Evolutionary conservation across 2,329 filamentous ascomycete genomes (phyloP), one percentile per base, ranked within the genome.

Genomic region (Diaporthe sp.): DNA sequence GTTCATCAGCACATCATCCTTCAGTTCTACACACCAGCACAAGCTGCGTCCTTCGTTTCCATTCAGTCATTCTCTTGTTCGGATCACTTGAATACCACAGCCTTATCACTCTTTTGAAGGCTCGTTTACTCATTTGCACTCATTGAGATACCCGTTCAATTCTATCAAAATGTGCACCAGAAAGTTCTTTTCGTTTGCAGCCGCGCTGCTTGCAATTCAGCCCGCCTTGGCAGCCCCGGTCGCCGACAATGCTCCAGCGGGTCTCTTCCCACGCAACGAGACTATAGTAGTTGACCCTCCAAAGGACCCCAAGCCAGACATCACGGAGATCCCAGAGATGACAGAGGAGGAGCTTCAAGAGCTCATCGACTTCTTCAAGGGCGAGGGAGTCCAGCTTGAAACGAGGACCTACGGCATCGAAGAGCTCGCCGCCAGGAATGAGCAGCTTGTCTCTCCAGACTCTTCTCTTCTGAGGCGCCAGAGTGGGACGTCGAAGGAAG

Each of bases 301-400:
- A 12, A 42, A 52, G 3, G 40, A 67, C 33, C 58, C 71, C 19
- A 66, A 52, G 40, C 71, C 58, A 19, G 54, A 54, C 25, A 28
- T 72, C 33, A 72, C 33, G n/a, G 47, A 67, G 12, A 66, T 72
- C 25, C 33, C 52, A 2, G 28, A 66, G 38, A 67, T 72, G 71
- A 66, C 58, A 15, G 17, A 35, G 35, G 45, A 72, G 50, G 58
- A 72, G 38, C 71, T 72, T 2, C 58, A 72, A 38, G 47, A 72
- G 28, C 50, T 54, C 0, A 67, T 72, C 35, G 71, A 66, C 5
- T 12, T n/a, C 9, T 30, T 57, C 45, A 45, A 72, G 38, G 47
- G 33, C 4, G 47, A 33, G 8, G 38, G 40, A 3, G 6, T 28
- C 7, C 47, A 67, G 47, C 71, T 60, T 1, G 30, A 50, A 6